A percentile compares a stretch with the other conserved stretches of the same genome.
These are phyloP conservation scores for Komagataella kurtzmanii DNA, from an alignment of 805 yeast species.

Conservation along the genomic window DNA sequence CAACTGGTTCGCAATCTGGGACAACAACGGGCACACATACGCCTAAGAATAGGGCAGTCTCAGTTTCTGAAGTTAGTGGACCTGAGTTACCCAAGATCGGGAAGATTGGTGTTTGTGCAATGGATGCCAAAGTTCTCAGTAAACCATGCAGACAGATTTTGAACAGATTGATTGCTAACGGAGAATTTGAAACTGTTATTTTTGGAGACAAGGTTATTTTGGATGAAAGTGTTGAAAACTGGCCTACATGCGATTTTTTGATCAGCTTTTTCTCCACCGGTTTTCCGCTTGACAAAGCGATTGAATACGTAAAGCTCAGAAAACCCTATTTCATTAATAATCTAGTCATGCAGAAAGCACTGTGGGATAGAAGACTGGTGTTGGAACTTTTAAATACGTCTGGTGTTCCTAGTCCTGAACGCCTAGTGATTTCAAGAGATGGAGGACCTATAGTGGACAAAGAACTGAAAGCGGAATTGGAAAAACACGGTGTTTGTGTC, in stretches of 20 bases:
- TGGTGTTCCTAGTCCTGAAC: conserved; percentile 78
- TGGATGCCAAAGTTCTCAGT: conserved; percentile 92
- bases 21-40: background rate
- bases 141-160: conserved; percentile 91
- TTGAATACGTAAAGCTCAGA: conserved; percentile 74
- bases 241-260: conserved; percentile 98
- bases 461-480: conserved; percentile 46
- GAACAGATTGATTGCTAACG: conserved; percentile 77
- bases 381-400: conserved; percentile 65
- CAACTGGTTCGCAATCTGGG: background rate
- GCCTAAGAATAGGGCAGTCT: conserved; percentile 14
- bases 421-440: conserved; percentile 85
- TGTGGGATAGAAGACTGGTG: conserved; percentile 97
- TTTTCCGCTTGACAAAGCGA: conserved; percentile 93
- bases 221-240: conserved; percentile 86
- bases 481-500: conserved; percentile 45
- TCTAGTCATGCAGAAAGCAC: conserved; percentile 74
- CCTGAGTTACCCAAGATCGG: conserved; percentile 64
- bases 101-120: conserved; percentile 95
- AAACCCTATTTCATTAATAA: conserved; percentile 88
- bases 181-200: conserved; percentile 92
- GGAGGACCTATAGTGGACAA: conserved; percentile 87
- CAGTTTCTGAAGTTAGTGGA: conserved; percentile 25
- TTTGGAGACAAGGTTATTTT: conserved; percentile 95
- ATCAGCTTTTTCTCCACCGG: conserved; percentile 93